Evolutionary conservation across 2,329 filamentous ascomycete genomes (phyloP).

Genomic region (Fusarium illudens): DNA sequence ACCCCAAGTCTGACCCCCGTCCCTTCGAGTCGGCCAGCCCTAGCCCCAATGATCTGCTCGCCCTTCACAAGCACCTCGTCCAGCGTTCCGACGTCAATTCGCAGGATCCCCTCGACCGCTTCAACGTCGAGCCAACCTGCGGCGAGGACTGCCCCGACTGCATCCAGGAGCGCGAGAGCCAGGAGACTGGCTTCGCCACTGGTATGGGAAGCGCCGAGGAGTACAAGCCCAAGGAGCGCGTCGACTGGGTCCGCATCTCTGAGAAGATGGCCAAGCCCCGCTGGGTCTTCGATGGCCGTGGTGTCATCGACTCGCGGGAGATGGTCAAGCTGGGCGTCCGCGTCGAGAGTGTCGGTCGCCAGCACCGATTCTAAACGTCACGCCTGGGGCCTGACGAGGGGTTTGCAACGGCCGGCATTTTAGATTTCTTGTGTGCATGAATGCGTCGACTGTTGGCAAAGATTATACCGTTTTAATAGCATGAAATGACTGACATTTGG

Average conservation of each 20-base stretch:
- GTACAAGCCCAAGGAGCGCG: slow-evolving; percentile 56
- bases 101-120: slow-evolving; percentile 57
- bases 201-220: slow-evolving; percentile 56
- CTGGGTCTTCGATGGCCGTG: slow-evolving; percentile 66
- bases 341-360: slow-evolving; percentile 62
- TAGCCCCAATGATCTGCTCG: slow-evolving; percentile 57
- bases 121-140: slow-evolving; percentile 56
- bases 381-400: slow-evolving; percentile 8
- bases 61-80: slow-evolving; percentile 58
- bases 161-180: slow-evolving; percentile 50
- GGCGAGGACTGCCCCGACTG: slow-evolving; percentile 60
- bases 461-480: slow-evolving; percentile 46
- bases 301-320: slow-evolving; percentile 58
- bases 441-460: slow-evolving; percentile 39
- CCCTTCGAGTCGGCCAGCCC: slow-evolving; percentile 52
- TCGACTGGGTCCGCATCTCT: slow-evolving; percentile 63
- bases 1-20: slow-evolving; percentile 56
- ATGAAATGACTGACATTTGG: slow-evolving; percentile 44
- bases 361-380: slow-evolving; percentile 50
- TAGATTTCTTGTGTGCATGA: slow-evolving; percentile 41
- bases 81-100: slow-evolving; percentile 42
- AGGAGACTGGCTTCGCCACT: slow-evolving; percentile 51
- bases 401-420: slow-evolving; percentile 32
- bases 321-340: slow-evolving; percentile 61
- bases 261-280: slow-evolving; percentile 60